These are phyloP conservation scores for Suillus plorans DNA, from an alignment of 768 basidiomycete genomes.

Conservation along the genomic window DNA sequence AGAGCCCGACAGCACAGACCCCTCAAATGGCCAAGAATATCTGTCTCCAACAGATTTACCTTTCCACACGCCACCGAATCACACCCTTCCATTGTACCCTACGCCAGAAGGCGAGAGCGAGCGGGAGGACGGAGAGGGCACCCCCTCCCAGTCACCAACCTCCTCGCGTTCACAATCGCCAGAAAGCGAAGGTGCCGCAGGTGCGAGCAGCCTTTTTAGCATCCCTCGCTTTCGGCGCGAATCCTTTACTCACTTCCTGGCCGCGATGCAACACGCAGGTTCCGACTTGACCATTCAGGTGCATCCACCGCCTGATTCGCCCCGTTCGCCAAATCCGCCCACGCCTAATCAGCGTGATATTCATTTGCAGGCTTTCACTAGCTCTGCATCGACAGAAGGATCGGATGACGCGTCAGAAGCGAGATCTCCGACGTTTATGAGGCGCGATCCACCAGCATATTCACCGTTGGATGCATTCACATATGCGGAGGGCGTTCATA, in stretches of 20 bases:
- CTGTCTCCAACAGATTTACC: slow-evolving; percentile 64
- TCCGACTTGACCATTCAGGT: slow-evolving; percentile 68
- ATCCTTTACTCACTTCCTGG: slow-evolving; percentile 67
- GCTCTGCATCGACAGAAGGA: slow-evolving; percentile 20
- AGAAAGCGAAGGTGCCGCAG: slow-evolving; percentile 53
- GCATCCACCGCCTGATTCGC: slow-evolving; percentile 79
- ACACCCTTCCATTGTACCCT: slow-evolving; percentile 46
- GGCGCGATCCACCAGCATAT: slow-evolving; percentile 81
- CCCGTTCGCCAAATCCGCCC: slow-evolving; percentile 75
- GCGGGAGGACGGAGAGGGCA: slow-evolving; percentile 27
- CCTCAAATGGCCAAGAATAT: slow-evolving; percentile 50
- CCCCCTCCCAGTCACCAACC: slow-evolving; percentile 17
- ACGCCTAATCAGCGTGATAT: slow-evolving; percentile 86
- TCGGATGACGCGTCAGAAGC: slow-evolving; percentile 29
- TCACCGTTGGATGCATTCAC: slow-evolving; percentile 85
- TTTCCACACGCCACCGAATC: slow-evolving; percentile 55
- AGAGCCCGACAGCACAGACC: slow-evolving; percentile 50
- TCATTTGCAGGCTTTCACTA: slow-evolving; percentile 65
- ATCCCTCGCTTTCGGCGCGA: slow-evolving; percentile 64
- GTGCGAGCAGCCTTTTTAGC: slow-evolving; percentile 83
- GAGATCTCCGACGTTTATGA: slow-evolving; percentile 35
- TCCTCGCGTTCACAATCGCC: slow-evolving; percentile 61
- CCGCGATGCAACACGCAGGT: slow-evolving; percentile 59
- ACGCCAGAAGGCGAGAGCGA: slow-evolving; percentile 19
- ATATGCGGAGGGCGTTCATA: slow-evolving; percentile 86